Evolutionary conservation across 2,329 filamentous ascomycete genomes (phyloP), one percentile per base, ranked within the genome.

Genomic region (Phoma sp.): DNA sequence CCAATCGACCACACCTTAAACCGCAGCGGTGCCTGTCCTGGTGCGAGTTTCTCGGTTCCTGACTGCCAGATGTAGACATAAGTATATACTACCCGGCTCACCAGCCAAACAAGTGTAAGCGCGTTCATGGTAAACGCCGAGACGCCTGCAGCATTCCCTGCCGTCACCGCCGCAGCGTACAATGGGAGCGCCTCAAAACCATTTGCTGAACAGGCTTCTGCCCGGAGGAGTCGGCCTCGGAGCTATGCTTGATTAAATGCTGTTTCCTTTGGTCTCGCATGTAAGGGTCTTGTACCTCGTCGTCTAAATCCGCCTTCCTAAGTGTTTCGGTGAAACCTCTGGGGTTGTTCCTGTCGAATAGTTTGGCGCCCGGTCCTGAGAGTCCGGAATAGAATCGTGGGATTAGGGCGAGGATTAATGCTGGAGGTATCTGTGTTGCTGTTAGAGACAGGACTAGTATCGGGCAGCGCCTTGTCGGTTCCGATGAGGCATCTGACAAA

Each of bases 181-280:
- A 50, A 11, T 2, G 47, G 39, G n/a, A 49, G 47, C 7, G 47
- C 47, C 8, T 49, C 47, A 27, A 49, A 49, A 4, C 47, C 32
- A 8, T 49, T 43, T 11, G 38, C 32, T 18, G 47, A 42, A 27
- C 30, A 30, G 23, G 47, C 47, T 37, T 49, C 47, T 13, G 39
- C 47, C 23, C 47, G 39, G 14, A 49, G 14, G 5, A 49, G 32
- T 14, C 39, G 47, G 4, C 32, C 47, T 2, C 39, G 47, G 8
- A 49, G 39, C 39, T 49, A 18, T 8, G 7, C 3, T 24, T 13
- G 11, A 4, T 30, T 43, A 4, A 43, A 23, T 5, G n/a, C 5
- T 9, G 23, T 10, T 9, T 42, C 9, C 6, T 29, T 29, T 29
- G 27, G 6, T 29, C 18, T 4, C 8, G 3, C 14, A 10, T 11